A percentile compares a stretch with the other conserved stretches of the same genome.
phyloP scores from a whole-genome alignment of 352 stramenopile genomes.

The Globisporangium ultimum region DNA sequence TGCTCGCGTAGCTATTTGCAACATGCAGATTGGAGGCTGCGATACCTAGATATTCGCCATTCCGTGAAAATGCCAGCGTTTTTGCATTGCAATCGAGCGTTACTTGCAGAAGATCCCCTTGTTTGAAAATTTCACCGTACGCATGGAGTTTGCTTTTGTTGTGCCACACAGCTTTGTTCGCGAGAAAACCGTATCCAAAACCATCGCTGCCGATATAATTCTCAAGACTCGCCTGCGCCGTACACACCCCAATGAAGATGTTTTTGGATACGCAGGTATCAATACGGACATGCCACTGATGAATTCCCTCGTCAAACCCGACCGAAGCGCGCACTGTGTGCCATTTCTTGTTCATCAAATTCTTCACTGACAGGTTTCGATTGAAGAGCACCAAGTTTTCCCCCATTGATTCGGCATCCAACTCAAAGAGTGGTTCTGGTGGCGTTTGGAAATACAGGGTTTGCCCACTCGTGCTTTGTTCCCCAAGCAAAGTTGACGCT shows the following conservation, averaged over 20 bases:
- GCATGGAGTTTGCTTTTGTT: conserved; percentile 88
- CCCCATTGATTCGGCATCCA: conserved; percentile 55
- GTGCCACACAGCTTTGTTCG: conserved; percentile 91
- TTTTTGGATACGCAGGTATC: conserved; percentile 90
- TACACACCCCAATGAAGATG: conserved; percentile 89
- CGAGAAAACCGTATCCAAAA: conserved; percentile 88
- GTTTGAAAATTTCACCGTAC: conserved; percentile 91
- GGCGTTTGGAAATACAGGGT: conserved; percentile 48
- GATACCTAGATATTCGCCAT: conserved; percentile 83
- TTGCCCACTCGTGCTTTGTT: neutral
- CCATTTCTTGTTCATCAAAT: conserved; percentile 90
- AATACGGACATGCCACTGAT: conserved; percentile 86
- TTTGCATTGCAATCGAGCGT: conserved; percentile 78
- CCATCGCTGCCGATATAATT: conserved; percentile 90
- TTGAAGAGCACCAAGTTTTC: conserved; percentile 78
- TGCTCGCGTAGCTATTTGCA: conserved; percentile 2
- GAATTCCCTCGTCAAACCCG: conserved; percentile 74
- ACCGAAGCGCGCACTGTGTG: conserved; percentile 70
- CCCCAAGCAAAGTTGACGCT: neutral
- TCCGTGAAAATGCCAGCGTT: conserved; percentile 82
- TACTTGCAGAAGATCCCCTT: conserved; percentile 85
- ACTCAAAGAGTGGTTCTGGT: conserved; percentile 61
- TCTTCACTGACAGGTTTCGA: conserved; percentile 79
- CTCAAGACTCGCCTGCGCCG: conserved; percentile 60
- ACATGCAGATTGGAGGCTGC: conserved; percentile 69